A percentile compares a stretch with the other conserved stretches of the same genome.
These are phyloP conservation scores for Polysphondylium violaceum DNA, from an alignment of 78 protist genomes.

Conservation along the genomic window DNA sequence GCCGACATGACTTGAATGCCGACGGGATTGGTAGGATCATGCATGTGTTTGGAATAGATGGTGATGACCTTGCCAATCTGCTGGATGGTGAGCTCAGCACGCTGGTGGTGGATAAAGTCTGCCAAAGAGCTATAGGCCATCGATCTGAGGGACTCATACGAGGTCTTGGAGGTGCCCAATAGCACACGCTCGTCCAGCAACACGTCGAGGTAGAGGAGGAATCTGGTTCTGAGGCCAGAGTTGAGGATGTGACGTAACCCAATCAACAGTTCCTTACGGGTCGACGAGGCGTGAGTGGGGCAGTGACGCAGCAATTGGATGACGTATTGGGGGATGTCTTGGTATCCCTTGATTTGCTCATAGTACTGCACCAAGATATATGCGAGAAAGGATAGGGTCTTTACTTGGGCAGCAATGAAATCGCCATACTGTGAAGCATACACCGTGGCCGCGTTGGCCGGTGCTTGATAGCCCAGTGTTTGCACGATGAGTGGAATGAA, in stretches of 20 bases:
- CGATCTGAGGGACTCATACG: constrained; percentile 87
- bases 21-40: constrained; percentile 90
- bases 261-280: constrained; percentile 92
- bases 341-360: constrained; percentile 62
- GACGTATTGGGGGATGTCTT: constrained; percentile 90
- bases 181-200: constrained; percentile 90
- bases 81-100: constrained; percentile 60
- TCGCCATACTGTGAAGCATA: constrained; percentile 78
- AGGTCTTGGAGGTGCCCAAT: constrained; percentile 78
- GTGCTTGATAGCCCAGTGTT: constrained; percentile 76
- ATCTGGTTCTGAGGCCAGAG: constrained; percentile 89
- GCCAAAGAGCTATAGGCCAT: constrained; percentile 94
- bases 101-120: constrained; percentile 93
- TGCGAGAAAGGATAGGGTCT: constrained; percentile 95
- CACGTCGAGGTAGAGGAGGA: constrained; percentile 86
- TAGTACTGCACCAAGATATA: constrained; percentile 85
- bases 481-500: constrained; percentile 88
- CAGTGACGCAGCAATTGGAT: constrained; percentile 85
- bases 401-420: constrained; percentile 93
- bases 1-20: constrained; percentile 91
- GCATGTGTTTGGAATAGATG: constrained; percentile 88
- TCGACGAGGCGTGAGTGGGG: constrained; percentile 88
- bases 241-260: constrained; percentile 93
- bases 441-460: not conserved
- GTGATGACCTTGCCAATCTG: constrained; percentile 86